These are phyloP conservation scores for Leccinum solheimii DNA, from an alignment of 1,284 basidiomycete species.

Conservation along the genomic window DNA sequence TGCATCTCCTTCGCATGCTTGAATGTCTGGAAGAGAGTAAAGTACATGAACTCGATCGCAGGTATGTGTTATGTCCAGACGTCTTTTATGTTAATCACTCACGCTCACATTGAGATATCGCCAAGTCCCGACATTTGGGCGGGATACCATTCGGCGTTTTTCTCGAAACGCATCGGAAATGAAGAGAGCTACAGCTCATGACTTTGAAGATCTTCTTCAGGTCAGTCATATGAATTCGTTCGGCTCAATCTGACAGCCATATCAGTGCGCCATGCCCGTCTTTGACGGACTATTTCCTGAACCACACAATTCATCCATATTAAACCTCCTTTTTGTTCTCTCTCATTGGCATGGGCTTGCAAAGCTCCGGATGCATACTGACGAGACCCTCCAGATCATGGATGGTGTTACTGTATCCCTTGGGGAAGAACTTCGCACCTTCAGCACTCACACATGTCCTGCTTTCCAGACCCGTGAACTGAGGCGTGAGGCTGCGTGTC, in stretches of 20 bases:
- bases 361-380: not conserved
- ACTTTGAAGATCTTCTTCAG: not conserved
- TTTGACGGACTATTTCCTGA: not conserved
- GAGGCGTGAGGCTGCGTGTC: not conserved
- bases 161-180: not conserved
- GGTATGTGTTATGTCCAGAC: not conserved
- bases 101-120: not conserved
- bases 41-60: not conserved
- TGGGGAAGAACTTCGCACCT: not conserved
- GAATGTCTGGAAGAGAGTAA: not conserved
- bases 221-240: not conserved
- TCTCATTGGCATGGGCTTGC: not conserved
- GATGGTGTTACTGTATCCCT: not conserved
- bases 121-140: not conserved
- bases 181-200: not conserved
- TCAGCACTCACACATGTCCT: not conserved
- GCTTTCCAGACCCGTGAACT: not conserved
- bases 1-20: not conserved
- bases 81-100: not conserved
- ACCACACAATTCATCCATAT: not conserved
- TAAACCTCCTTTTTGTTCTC: not conserved
- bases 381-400: not conserved
- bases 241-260: rapidly evolving
- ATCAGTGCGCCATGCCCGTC: not conserved
- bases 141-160: not conserved